Base-by-base conservation (phyloP, 148 eudicot species). In the Limonium bicolor region DNA sequence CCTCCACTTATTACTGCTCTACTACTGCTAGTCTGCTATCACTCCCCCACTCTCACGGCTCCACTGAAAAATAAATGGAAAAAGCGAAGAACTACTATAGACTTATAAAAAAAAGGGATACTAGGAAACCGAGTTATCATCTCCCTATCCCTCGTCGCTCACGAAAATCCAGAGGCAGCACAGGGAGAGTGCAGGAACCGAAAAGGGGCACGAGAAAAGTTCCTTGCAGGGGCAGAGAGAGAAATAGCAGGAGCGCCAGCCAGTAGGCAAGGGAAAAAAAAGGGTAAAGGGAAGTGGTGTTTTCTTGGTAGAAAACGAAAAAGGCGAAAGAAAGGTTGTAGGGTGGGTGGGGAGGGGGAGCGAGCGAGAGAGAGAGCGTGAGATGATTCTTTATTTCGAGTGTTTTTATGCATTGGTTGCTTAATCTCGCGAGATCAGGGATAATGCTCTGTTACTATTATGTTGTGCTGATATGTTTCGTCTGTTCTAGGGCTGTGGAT, bases 1-100 rank as follows among this genome's bases (percentile, higher is more conserved):
- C 56, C 39, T 49, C 14, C 68, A 50, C 59, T 48, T 43, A 48
- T 41, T 22, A 28, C 54, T 33, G 42, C 40, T 33, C 27, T 20
- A 48, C 27, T 34, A n/a, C 23, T 29, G 8, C 24, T 45, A 37
- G 13, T 36, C 28, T 50, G 12, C 26, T n/a, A n/a, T 41, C 5
- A 1, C 27, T 10, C 9, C 36, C 29, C 9, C 20, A 9, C 6
- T 21, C 10, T 20, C 19, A 12, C 13, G 11, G 4, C 13, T 41
- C 23, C 3, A 18, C 18, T 36, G 15, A 9, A 36, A 35, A 35
- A 4, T 9, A 9, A 14, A 4, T 36, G 7, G 18, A 16, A 36
- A 41, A 39, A 19, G 11, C 4, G 1, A 19, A 39, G 23, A 41
- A 41, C n/a, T 27, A 7, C 31, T 25, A 23, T 30, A 22, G 31